phyloP scores from a whole-genome alignment of 805 yeast species.

The Zygotorulaspora chibaensis region DNA sequence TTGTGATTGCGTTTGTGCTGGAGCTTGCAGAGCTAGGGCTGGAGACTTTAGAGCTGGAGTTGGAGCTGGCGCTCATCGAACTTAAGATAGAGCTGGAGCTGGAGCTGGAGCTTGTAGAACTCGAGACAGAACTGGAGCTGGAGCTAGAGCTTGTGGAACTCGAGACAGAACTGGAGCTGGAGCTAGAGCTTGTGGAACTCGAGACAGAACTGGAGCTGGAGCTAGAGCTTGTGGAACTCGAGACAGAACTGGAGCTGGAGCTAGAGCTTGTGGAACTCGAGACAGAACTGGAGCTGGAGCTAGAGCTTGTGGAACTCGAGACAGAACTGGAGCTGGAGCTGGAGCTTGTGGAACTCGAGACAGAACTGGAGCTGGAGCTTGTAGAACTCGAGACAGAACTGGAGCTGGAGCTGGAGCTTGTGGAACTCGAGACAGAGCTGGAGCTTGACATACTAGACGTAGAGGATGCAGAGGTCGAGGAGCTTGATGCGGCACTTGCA shows the following conservation, averaged over 20 bases:
- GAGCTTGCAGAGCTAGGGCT: too few species aligned
- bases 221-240: slow-evolving; percentile 3
- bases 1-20: too few species aligned
- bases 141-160: slow-evolving; percentile 12
- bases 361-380: slow-evolving; percentile 11
- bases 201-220: background rate
- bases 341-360: slow-evolving; percentile 7
- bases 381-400: slow-evolving; percentile 7
- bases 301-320: slow-evolving; percentile 10
- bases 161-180: slow-evolving; percentile 8
- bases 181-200: background rate
- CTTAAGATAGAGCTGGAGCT: slow-evolving; percentile 2
- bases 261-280: slow-evolving; percentile 6
- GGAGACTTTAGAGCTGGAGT: too few species aligned
- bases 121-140: slow-evolving; percentile 12
- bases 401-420: slow-evolving; percentile 11
- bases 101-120: slow-evolving; percentile 9
- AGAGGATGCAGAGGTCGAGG: slow-evolving; percentile 13
- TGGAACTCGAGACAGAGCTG: slow-evolving; percentile 9
- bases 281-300: slow-evolving; percentile 3
- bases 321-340: slow-evolving; percentile 15
- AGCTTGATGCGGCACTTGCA: slow-evolving; percentile 9
- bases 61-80: slow-evolving; percentile 6
- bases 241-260: slow-evolving; percentile 3
- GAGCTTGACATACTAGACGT: slow-evolving; percentile 8